phyloP scores from a whole-genome alignment of 2,329 filamentous ascomycete genomes.

The Xylaria sp. region DNA sequence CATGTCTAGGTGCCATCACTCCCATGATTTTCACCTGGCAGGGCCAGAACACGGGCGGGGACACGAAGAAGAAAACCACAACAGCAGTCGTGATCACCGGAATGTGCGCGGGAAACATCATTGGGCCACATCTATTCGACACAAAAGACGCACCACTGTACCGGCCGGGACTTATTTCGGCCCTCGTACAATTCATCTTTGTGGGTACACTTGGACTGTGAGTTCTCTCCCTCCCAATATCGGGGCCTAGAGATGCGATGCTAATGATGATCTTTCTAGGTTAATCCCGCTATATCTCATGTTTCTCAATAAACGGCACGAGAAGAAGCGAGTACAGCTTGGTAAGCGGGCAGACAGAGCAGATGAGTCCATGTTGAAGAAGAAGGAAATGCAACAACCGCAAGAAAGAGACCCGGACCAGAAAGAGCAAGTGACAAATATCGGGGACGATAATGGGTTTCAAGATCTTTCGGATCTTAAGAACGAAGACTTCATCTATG shows the following conservation, averaged over 20 bases:
- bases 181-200: conserved; percentile 68
- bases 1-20: conserved; percentile 55
- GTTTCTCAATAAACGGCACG: conserved; percentile 63
- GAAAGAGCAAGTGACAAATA: conserved; percentile 46
- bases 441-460: conserved; percentile 60
- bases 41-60: conserved; percentile 69
- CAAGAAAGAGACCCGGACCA: conserved; percentile 49
- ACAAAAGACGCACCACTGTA: conserved; percentile 69
- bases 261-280: conserved; percentile 29
- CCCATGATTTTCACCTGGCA: conserved; percentile 68
- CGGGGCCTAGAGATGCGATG: conserved; percentile 15
- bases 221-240: conserved; percentile 34
- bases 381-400: conserved; percentile 50
- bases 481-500: conserved; percentile 74
- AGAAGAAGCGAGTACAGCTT: conserved; percentile 54
- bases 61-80: conserved; percentile 74
- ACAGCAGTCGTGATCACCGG: conserved; percentile 71
- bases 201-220: conserved; percentile 60
- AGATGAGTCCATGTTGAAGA: conserved; percentile 54
- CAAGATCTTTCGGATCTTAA: conserved; percentile 71
- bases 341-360: conserved; percentile 64
- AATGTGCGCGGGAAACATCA: conserved; percentile 70
- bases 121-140: conserved; percentile 72
- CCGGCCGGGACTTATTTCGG: conserved; percentile 66
- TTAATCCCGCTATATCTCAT: conserved; percentile 53